Evolutionary conservation across 108 stramenopile genomes (phyloP), one percentile per base, ranked within the genome.

Genomic region (Cyclostephanos invisitatus): DNA sequence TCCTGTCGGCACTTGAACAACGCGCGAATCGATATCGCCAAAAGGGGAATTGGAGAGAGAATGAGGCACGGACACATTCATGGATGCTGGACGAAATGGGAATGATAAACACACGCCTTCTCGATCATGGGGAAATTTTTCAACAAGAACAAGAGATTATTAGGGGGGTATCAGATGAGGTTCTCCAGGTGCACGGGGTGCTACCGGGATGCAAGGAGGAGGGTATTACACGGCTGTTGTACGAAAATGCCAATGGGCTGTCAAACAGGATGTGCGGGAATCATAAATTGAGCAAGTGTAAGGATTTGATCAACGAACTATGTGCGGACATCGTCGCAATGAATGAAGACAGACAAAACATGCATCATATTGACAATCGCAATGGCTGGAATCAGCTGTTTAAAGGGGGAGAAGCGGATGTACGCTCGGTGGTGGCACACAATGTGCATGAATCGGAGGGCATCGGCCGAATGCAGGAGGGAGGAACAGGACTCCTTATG

Each of bases 371-470:
- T 0, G 53, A 54, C 4, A 54, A 54, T 24, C 10, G 11, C 0
- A 69, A 69, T 21, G 36, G 68, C 12, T 59, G 42, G n/a, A 21
- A 22, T n/a, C 68, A 69, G 11, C 22, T 69, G 29, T 69, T 69
- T 18, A 18, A 40, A 27, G 57, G 68, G 7, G 53, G 53, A 12
- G 56, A 71, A 22, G 59, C 47, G 27, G 70, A 49, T 5, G 11
- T 71, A 0, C 27, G 29, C 25, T 46, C 47, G n/a, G 60, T 71
- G 1, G 24, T 42, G 0, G 59, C 27, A 0, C 58, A 59, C 58
- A 59, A 59, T 14, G 29, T 59, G 5, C 58, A 59, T 22, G 58
- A 28, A 7, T 5, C 27, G 5, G 58, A 59, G 0, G 2, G 5
- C 1, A 36, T 35, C 18, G 58, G 58, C 11, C 32, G 58, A 17